Evolutionary conservation across 1,139 yeast genomes (phyloP), one percentile per base, ranked within the genome.

Genomic region (Yamadazyma membranifaciens): DNA sequence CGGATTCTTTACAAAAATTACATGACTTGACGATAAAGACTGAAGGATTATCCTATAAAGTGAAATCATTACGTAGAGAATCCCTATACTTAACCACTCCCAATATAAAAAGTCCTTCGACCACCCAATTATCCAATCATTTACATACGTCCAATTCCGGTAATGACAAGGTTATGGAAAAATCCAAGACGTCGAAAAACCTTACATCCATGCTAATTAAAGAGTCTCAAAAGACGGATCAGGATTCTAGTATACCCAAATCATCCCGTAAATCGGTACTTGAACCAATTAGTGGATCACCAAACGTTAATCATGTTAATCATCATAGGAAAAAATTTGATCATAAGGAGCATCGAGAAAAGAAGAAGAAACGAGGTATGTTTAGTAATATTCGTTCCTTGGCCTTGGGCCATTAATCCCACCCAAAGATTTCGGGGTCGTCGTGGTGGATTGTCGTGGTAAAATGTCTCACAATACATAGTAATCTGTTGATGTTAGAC

Each of bases 1-100:
- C 65, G 2, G 56, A 53, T 27, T 61, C 66, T 7, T 41, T 57
- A 12, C 52, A 56, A 34, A 56, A 49, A 41, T 34, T 57, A 6
- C 57, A 56, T 34, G 56, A 52, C 20, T 34, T 55, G 5, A 47
- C 51, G 28, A 31, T 41, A 11, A 45, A 39, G n/a, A 39, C 52
- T 2, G 52, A 46, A 26, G 50, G 40, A 6, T 38, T 54, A 32
- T 49, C 55, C 2, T 42, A 46, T 26, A 52, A 54, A 31, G 46
- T 52, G 6, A 49, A 45, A 26, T 43, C 43, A 29, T 41, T 56
- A 32, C 51, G 47, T 41, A 38, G 50, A 17, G 45, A 44, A 6
- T 48, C 57, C 4, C 36, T 52, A 25, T 46, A 45, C 20, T 39
- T 48, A 24, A 26, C 38, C 2, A 39, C 52, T 2, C 44, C 49